Evolutionary conservation across 495 filamentous ascomycete genomes (phyloP), one percentile per base, ranked within the genome.

Genomic region (Amorphotheca resinae): DNA sequence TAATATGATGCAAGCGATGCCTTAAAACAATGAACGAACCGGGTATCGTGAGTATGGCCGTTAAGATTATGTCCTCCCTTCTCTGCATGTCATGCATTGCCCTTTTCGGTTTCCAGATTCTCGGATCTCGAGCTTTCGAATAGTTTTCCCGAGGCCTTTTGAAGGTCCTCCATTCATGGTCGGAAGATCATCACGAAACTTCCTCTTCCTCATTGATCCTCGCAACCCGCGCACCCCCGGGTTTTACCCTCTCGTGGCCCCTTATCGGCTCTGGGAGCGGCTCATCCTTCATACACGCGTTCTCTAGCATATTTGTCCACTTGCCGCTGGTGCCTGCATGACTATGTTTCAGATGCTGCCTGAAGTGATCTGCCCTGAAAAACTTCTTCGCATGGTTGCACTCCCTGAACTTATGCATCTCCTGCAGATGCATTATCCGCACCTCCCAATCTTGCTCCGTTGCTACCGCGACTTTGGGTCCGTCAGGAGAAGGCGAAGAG

Each of bases 331-430:
- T 89, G 9, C 91, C 93, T 5, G 82, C 86, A 63, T 98, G 91
- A 58, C 89, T 95, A 54, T 98, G 91, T 67, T 98, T 98, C 41
- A 98, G 68, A 64, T 98, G 91, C 61, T 98, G 91, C 28, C 91
- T 79, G 70, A 98, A 98, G 58, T 98, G 91, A 59, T 98, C 91
- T 14, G 91, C 91, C 3, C 91, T 79, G 64, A 83, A 98, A 61
- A 98, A 98, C 60, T 96, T 96, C 70, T 98, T 98, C 48, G 81
- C 81, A 50, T 93, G 84, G 59, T 98, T 98, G 72, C 91, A 98
- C 63, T 96, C 93, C 46, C 88, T 83, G 55, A 91, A 98, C 56
- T 98, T 98, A 64, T 98, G 91, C 50, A 86, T 72, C 44, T 82
- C 79, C 46, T 84, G 86, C 30, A 98, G 66, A 66, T 98, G 91